Evolutionary conservation across 192 early-diverging fungal genomes (phyloP), one percentile per base, ranked within the genome.

Genomic region (Rhizophagus sp.): DNA sequence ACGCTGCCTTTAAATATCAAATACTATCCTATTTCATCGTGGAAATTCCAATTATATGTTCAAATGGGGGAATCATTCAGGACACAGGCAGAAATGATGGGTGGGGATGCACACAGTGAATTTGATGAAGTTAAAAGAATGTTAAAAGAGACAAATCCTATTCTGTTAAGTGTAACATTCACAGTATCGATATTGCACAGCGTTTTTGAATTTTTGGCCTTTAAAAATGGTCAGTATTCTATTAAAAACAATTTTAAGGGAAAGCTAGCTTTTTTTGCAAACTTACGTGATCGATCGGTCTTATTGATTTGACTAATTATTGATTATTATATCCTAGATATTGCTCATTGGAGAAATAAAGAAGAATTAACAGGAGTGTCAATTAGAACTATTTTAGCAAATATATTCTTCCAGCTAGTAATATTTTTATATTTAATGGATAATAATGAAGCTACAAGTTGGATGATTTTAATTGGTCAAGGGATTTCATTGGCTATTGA

Each of bases 171-270:
- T 3, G 78, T 94, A 6, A 97, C 96, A 6, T 86, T 94, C n/a
- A 62, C 85, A 39, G 95, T 97, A 33, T 93, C 93, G 44, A 65
- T 93, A 22, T 81, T 97, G 10, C 96, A 97, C 84, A 91, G 90
- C 67, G 74, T 94, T 2, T 97, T 97, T 88, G 95, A 96, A 82
- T 93, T 97, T 80, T 84, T 97, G 79, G 96, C 96, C 0, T 97
- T 97, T 84, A 97, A 96, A 87, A 97, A 96, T 81, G 95, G 94
- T 94, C 83, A 52, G 80, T 82, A 19, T 65, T 75, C 2, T 36
- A 36, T 36, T 5, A 78, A 19, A 19, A 27, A 34, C 36, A 44
- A 39, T 34, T 13, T 80, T 25, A 27, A 24, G 10, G n/a, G 8
- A 19, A 69, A 69, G 2, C 27, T 69, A 30, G 30, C 30, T 15